A percentile compares a stretch with the other conserved stretches of the same genome.
These are phyloP conservation scores for Ophiobolus disseminans DNA, from an alignment of 2,329 filamentous ascomycete species.

Conservation along the genomic window DNA sequence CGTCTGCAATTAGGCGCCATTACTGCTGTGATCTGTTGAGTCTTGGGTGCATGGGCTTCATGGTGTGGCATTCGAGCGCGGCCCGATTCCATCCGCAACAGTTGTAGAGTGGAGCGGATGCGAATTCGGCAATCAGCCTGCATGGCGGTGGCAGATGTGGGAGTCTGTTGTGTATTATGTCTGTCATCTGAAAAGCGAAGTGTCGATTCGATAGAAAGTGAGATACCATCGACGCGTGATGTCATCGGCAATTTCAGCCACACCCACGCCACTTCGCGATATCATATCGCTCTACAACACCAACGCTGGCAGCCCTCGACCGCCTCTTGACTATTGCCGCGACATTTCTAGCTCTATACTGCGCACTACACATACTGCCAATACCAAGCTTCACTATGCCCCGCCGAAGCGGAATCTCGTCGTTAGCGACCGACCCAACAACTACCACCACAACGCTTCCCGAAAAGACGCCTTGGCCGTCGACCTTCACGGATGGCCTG, in stretches of 20 bases:
- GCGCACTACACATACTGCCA: background rate
- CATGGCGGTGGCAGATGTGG: no score
- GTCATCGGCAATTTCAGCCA: background rate
- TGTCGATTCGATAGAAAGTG: no score
- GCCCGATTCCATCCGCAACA: no score
- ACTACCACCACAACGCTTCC: constrained; percentile 45
- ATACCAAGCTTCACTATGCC: constrained; percentile 32
- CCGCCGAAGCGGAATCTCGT: constrained; percentile 30
- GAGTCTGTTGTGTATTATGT: no score
- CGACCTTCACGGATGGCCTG: constrained; percentile 68
- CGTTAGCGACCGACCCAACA: constrained; percentile 29
- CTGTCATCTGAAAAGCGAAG: no score
- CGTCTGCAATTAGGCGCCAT: no score
- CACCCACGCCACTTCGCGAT: background rate
- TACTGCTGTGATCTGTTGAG: no score
- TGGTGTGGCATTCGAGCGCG: no score
- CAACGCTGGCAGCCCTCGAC: background rate
- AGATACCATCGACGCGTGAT: background rate
- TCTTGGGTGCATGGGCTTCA: no score
- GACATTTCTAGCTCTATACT: background rate
- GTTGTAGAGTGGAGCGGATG: no score
- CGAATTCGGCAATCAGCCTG: no score
- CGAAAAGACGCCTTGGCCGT: constrained; percentile 51
- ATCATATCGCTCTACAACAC: background rate
- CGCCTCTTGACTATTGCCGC: background rate